Base-by-base conservation (phyloP, 257 asterid species). In the Perilla frutescens region DNA sequence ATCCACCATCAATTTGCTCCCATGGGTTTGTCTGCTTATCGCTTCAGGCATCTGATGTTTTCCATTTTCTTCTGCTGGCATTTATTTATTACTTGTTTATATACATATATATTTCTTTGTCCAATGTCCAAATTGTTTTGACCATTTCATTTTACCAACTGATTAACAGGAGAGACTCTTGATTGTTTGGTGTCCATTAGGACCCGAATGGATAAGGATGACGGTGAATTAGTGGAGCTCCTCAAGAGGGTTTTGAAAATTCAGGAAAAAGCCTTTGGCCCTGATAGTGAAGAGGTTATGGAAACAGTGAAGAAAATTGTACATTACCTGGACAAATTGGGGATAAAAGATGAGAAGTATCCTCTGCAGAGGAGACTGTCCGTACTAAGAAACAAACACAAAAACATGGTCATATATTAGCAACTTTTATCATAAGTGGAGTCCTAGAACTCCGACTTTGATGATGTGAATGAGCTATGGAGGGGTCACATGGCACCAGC, bases 141-240 rank as follows among this genome's bases (percentile, higher is more conserved):
- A 59, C 57, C 4, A 31, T 64, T 80, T 43, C 62, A 31, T 32
- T 79, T 40, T 34, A 6, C 70, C 60, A 48, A 58, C 70, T 62
- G 60, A 12, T 66, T 59, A 48, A 80, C 91, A 94, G 97, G 97
- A 40, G 99, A 91, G 88, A 96, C 97, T 72, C 96, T 91, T 53
- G 99, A 94, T 80, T 94, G 99, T 79, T 78, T 94, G 85, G 96
- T 90, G 75, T 88, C 95, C 65, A 86, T 91, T 80, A 90, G 82
- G 68, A 83, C 82, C 39, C 86, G 87, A 74, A 72, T 86, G 37
- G 92, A 81, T 74, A 90, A 85, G 80, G 91, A 90, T 51, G 87
- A 84, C 50, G 4, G 68, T 67, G 87, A 83, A 81, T 72, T 90
- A 78, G 54, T 91, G 78, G 85, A 74, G 70, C 84, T 83, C 77